A percentile compares a stretch with the other conserved stretches of the same genome.
Conservation (phyloP, 2,329 filamentous ascomycete genomes). For the Colletotrichum falcatum region DNA sequence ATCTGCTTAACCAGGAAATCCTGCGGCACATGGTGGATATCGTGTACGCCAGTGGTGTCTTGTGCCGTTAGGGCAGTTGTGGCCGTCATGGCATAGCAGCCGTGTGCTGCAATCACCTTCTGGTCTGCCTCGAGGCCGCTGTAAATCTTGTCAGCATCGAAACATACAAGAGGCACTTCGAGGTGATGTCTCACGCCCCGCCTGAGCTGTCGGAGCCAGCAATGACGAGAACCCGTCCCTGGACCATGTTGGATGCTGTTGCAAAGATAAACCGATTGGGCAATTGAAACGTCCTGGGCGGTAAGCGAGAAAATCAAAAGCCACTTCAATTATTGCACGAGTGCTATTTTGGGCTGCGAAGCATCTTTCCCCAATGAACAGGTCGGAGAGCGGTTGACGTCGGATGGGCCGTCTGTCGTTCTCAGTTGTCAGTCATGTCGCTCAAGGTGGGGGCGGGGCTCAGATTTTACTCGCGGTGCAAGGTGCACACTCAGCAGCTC, state of each 20-base stretch:
- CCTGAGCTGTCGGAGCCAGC: slow-evolving; percentile 93
- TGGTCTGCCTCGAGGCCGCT: slow-evolving; percentile 97
- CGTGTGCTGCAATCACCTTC: slow-evolving; percentile 91
- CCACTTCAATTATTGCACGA: not conserved
- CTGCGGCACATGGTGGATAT: slow-evolving; percentile 82
- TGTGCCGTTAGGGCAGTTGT: slow-evolving; percentile 97
- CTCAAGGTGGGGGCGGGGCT: slow-evolving; percentile 39
- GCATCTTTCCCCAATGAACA: not conserved
- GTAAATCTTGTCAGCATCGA: slow-evolving; percentile 9
- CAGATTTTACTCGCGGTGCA: slow-evolving; percentile 13
- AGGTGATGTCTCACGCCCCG: slow-evolving; percentile 71
- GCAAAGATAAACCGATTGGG: not conserved
- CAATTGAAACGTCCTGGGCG: not conserved
- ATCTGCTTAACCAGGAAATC: slow-evolving; percentile 88
- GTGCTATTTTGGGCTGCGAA: not conserved
- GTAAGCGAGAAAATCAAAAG: not conserved
- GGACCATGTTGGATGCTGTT: slow-evolving; percentile 48
- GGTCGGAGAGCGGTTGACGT: slow-evolving; percentile 17
- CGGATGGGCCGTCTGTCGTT: slow-evolving; percentile 8
- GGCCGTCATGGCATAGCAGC: slow-evolving; percentile 95
- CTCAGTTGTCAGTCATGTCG: slow-evolving; percentile 39
- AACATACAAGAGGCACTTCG: not conserved
- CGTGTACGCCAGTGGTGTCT: slow-evolving; percentile 87
- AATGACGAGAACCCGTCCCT: slow-evolving; percentile 77
- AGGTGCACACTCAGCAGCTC: not conserved